Evolutionary conservation across 2,329 filamentous ascomycete species (phyloP).

Genomic region (Akanthomyces uredinophilus): DNA sequence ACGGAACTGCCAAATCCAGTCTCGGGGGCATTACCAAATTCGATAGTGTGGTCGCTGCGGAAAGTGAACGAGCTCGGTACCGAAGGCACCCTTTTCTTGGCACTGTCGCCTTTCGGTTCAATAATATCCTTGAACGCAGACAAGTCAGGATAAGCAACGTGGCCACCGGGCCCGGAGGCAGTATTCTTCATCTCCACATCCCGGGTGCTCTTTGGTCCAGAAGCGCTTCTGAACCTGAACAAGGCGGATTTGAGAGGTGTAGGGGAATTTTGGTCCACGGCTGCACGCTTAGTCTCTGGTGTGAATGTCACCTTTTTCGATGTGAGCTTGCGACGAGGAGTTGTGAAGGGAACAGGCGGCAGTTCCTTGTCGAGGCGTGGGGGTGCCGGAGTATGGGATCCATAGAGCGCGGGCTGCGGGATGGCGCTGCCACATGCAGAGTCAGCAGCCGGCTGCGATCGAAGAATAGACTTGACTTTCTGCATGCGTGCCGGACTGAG

Average conservation of each 20-base stretch:
- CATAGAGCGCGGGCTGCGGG: slow-evolving; percentile 36
- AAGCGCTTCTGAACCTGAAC: slow-evolving; percentile 29
- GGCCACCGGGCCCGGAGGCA: slow-evolving; percentile 19
- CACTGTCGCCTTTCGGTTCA: slow-evolving; percentile 21
- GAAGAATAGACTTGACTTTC: slow-evolving; percentile 55
- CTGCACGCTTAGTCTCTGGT: slow-evolving; percentile 55
- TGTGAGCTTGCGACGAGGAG: slow-evolving; percentile 58
- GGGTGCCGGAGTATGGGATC: slow-evolving; percentile 44
- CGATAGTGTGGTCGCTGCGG: slow-evolving; percentile 60
- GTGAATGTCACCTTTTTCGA: slow-evolving; percentile 80
- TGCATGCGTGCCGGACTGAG: slow-evolving; percentile 49
- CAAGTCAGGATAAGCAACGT: slow-evolving; percentile 50
- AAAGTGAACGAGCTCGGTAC: slow-evolving; percentile 59
- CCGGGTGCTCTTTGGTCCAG: slow-evolving; percentile 25
- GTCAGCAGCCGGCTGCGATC: slow-evolving; percentile 32
- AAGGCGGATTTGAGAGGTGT: slow-evolving; percentile 49
- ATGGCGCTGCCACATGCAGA: slow-evolving; percentile 43
- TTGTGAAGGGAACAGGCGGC: slow-evolving; percentile 51
- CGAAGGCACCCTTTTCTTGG: slow-evolving; percentile 30
- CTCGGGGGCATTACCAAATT: slow-evolving; percentile 44
- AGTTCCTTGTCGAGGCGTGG: slow-evolving; percentile 46
- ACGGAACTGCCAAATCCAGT: slow-evolving; percentile 51
- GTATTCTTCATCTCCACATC: slow-evolving; percentile 25
- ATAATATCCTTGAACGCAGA: slow-evolving; percentile 35
- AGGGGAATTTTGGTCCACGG: slow-evolving; percentile 45